These are phyloP conservation scores for Fomitopsis serialis DNA, from an alignment of 768 basidiomycete species.

Conservation along the genomic window DNA sequence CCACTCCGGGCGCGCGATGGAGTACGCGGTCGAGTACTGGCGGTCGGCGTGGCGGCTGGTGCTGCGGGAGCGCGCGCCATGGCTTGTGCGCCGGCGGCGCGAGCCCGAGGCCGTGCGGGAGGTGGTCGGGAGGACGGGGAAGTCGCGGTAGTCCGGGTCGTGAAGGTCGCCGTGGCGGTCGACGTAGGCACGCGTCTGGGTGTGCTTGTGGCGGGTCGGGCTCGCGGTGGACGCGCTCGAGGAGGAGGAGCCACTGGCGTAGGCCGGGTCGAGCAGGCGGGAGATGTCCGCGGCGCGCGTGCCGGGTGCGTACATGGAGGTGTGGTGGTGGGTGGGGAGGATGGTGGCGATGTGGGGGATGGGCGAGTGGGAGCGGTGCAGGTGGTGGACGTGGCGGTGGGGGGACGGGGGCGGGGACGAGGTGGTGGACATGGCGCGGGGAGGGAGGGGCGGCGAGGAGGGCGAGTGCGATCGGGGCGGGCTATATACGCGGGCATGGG, in stretches of 20 bases:
- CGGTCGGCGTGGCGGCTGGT: slow-evolving; percentile 6
- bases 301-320: slow-evolving; percentile 27
- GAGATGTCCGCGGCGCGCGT: slow-evolving; percentile 47
- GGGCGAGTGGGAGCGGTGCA: slow-evolving; percentile 20
- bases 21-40: slow-evolving; percentile 10
- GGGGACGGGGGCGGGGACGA: slow-evolving; percentile 8
- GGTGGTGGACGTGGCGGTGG: slow-evolving; percentile 10
- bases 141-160: slow-evolving; percentile 65
- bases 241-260: slow-evolving; percentile 31
- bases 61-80: slow-evolving; percentile 12
- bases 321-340: slow-evolving; percentile 15
- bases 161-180: slow-evolving; percentile 60
- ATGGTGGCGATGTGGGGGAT: slow-evolving; percentile 20
- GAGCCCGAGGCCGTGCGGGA: slow-evolving; percentile 2
- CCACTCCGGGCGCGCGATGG: slow-evolving; percentile 18
- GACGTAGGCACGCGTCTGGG: slow-evolving; percentile 39
- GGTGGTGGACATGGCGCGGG: slow-evolving; percentile 19
- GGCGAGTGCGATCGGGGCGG: not conserved
- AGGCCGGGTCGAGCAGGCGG: slow-evolving; percentile 61
- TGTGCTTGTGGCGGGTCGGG: slow-evolving; percentile 12
- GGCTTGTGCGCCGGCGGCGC: slow-evolving; percentile 8
- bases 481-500: slow-evolving; percentile 5
- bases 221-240: slow-evolving; percentile 19
- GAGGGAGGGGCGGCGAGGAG: not conserved
- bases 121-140: slow-evolving; percentile 36